Evolutionary conservation across 1,284 basidiomycete species (phyloP), one percentile per base, ranked within the genome.

Genomic region (Ceratobasidium sp.): DNA sequence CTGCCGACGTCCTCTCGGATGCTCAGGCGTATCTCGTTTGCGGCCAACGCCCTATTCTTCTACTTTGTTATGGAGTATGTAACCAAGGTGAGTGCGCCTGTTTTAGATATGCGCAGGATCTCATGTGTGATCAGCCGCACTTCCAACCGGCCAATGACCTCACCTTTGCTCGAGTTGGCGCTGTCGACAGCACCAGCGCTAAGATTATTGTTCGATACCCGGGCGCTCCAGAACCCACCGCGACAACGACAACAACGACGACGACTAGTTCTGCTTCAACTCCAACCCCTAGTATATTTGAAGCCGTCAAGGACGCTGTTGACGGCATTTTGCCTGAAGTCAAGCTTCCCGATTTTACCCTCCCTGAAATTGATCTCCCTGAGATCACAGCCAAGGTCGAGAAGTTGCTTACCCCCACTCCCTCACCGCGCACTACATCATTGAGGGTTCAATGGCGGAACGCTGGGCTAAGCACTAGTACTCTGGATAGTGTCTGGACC

Each of bases 181-280:
- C 89, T 2, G 83, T 91, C 55, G 84, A 86, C 74, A 84, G 87
- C 12, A 84, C 87, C 72, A 79, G 80, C 56, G 87, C 79, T 70
- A 91, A 90, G 76, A 80, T 91, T 53, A 78, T 83, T 38, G 83
- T 86, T 13, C 85, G 89, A 31, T 85, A 87, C 74, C 88, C 89
- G 29, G 47, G 20, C 1, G 31, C 60, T 27, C 60, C 60, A 22
- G 60, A 64, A 25, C 47, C 60, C n/a, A 38, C 54, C 10, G 25
- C 56, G 29, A 34, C 47, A n/a, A 29, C 64, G 27, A 15, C 55
- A 29, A 25, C 29, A 27, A 52, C 49, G 34, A 20, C 55, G 13
- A 22, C 31, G 40, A 2, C n/a, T 52, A 29, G 38, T 29, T 2
- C 34, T 22, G 12, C 50, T 34, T 22, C 17, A 40, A 15, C 52